Base-by-base conservation (phyloP, 306 rosid genomes). In the Calophaca sinica region DNA sequence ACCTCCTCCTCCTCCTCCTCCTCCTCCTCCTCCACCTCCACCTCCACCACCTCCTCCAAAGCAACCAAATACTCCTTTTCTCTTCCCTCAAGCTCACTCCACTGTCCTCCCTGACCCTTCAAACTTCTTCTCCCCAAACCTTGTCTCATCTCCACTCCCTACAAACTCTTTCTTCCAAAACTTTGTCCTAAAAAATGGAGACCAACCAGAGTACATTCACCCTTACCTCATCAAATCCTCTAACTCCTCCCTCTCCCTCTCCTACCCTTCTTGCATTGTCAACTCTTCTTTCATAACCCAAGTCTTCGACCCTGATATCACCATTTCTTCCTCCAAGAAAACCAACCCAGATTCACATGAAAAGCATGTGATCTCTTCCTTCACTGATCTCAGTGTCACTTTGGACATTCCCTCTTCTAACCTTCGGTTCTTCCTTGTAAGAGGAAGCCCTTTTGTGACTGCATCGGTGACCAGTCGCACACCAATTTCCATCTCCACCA, bases 161-260 rank as follows among this genome's bases (percentile, higher is more conserved):
- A 94, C 97, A 0, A 91, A 88, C 78, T 84, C 98, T 7, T 94
- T 89, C 86, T 94, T 91, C 85, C 98, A 91, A 72, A 91, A 91
- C 82, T 86, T 62, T 49, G 89, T 83, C 75, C 86, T 94, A 1
- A 60, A 87, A 80, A 86, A 94, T 60, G 98, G 96, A 2, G 91
- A 86, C 42, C 80, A 70, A 29, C 90, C 90, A 0, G 97, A 91
- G 10, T 94, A 89, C 70, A 62, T 94, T 68, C 98, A 94, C 68
- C 98, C 98, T 1, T 94, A 91, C 75, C 90, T 87, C 62, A 48
- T 89, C 70, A 91, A 88, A 83, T 76, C 98, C 64, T 51, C 91
- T 7, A 72, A 74, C 68, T 83, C 90, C n/a, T 79, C 97, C 9
- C 86, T 94, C 2, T 83, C 96, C 2, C 1, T 94, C 75, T 91